Conservation (phyloP, 257 asterid genomes). For the Ajuga chamaepitys region DNA sequence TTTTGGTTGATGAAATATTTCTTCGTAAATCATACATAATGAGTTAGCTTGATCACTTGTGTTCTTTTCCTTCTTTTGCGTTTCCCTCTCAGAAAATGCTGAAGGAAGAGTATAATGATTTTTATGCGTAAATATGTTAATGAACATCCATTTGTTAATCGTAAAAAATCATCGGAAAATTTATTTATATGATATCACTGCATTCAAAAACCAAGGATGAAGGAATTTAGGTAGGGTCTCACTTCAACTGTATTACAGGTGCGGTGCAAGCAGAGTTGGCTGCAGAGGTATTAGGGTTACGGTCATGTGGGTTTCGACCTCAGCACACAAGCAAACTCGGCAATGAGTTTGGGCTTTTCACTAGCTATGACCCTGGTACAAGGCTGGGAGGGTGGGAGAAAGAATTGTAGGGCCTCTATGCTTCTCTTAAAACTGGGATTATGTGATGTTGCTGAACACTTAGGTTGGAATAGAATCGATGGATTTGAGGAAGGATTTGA, state of each 20-base stretch:
- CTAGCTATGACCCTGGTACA: conserved; percentile 73
- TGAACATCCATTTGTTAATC: too few species aligned
- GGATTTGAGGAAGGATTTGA: not conserved
- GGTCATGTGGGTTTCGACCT: conserved; percentile 78
- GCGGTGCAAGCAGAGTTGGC: conserved; percentile 74
- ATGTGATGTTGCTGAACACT: not conserved
- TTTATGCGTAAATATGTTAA: not conserved
- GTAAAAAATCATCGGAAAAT: too few species aligned
- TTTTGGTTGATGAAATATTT: not conserved
- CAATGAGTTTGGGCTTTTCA: conserved; percentile 81
- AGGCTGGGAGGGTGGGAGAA: conserved; percentile 82
- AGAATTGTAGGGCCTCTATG: conserved; percentile 10
- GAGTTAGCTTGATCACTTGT: not conserved
- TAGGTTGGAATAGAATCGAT: conserved; percentile 1
- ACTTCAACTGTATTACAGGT: conserved; percentile 41
- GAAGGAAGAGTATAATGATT: not conserved
- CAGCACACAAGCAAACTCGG: conserved; percentile 96
- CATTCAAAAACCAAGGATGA: too few species aligned
- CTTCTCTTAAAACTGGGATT: not conserved
- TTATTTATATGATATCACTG: not conserved
- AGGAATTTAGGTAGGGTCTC: too few species aligned
- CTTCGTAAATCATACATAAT: not conserved
- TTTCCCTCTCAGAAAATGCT: not conserved
- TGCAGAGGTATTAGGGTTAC: conserved; percentile 65
- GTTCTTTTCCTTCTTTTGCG: too few species aligned